phyloP scores from a whole-genome alignment of 1,139 yeast genomes.

The Yamadazyma kanchanaburiensis region DNA sequence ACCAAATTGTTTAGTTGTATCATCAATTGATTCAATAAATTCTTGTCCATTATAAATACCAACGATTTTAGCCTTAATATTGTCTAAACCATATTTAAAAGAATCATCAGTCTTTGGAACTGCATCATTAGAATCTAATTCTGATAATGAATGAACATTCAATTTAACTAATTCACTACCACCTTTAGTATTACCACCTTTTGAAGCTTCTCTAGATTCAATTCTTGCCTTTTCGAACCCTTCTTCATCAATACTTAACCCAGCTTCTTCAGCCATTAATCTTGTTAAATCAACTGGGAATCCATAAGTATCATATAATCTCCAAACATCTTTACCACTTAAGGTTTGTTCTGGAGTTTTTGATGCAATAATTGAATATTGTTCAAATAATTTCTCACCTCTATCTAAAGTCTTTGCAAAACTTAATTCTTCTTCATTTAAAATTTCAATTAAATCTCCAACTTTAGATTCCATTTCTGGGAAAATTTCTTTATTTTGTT shows the following conservation, averaged over 20 bases:
- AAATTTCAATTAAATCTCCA: slow-evolving; percentile 78
- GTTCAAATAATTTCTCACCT: slow-evolving; percentile 95
- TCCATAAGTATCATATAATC: slow-evolving; percentile 98
- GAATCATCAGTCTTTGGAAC: slow-evolving; percentile 83
- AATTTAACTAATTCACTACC: slow-evolving; percentile 67
- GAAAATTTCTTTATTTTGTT: slow-evolving; percentile 82
- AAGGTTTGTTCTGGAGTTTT: slow-evolving; percentile 72
- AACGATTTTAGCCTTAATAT: slow-evolving; percentile 59
- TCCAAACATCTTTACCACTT: slow-evolving; percentile 95
- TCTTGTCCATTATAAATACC: slow-evolving; percentile 68
- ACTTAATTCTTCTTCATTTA: slow-evolving; percentile 93
- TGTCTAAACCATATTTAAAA: slow-evolving; percentile 65
- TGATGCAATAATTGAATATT: slow-evolving; percentile 81
- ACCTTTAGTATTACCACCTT: slow-evolving; percentile 69
- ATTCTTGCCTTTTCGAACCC: slow-evolving; percentile 89
- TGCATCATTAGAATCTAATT: slow-evolving; percentile 51
- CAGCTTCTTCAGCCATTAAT: slow-evolving; percentile 98
- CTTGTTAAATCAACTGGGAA: slow-evolving; percentile 98
- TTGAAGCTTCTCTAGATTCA: slow-evolving; percentile 91
- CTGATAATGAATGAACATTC: slow-evolving; percentile 85
- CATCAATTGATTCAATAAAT: slow-evolving; percentile 49
- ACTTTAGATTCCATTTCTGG: slow-evolving; percentile 81
- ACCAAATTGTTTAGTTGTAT: slow-evolving; percentile 61
- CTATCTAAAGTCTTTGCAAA: slow-evolving; percentile 94
- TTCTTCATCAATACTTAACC: slow-evolving; percentile 85